These are phyloP conservation scores for Ramalina peruviana DNA, from an alignment of 495 filamentous ascomycete species.

Conservation along the genomic window DNA sequence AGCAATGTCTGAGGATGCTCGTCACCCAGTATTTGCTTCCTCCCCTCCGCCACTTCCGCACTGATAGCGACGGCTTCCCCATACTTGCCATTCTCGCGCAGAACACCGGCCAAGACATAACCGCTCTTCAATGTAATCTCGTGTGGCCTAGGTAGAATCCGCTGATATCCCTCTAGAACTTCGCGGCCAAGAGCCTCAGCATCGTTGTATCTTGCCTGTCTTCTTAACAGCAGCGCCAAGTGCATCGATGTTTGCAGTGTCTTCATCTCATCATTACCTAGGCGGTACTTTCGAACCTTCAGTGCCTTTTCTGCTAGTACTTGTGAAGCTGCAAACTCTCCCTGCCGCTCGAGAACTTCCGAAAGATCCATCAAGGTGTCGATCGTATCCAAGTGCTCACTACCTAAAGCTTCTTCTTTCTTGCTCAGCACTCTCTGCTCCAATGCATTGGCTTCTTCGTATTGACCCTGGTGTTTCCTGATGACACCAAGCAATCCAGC, in stretches of 20 bases:
- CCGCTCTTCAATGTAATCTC: not conserved
- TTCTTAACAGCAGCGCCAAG: not conserved
- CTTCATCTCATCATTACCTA: no score
- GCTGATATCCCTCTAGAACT: not conserved
- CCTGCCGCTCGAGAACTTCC: no score
- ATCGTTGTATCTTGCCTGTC: not conserved
- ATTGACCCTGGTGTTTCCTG: not conserved
- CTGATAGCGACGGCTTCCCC: not conserved
- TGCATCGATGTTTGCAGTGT: not conserved
- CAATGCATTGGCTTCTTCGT: not conserved
- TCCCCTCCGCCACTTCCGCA: not conserved
- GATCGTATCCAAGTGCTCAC: no score
- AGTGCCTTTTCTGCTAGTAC: not conserved
- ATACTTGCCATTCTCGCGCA: not conserved
- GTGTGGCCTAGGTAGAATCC: not conserved
- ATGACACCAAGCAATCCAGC: not conserved
- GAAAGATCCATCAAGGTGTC: no score
- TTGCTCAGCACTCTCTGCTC: not conserved
- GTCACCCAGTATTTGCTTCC: not conserved
- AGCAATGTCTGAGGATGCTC: not conserved
- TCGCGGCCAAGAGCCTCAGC: not conserved
- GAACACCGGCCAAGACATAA: not conserved
- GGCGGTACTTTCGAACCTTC: no score
- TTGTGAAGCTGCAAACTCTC: no score
- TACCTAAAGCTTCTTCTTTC: no score